Evolutionary conservation across 2,329 filamentous ascomycete genomes (phyloP), one percentile per base, ranked within the genome.

Genomic region (Fusarium udum): DNA sequence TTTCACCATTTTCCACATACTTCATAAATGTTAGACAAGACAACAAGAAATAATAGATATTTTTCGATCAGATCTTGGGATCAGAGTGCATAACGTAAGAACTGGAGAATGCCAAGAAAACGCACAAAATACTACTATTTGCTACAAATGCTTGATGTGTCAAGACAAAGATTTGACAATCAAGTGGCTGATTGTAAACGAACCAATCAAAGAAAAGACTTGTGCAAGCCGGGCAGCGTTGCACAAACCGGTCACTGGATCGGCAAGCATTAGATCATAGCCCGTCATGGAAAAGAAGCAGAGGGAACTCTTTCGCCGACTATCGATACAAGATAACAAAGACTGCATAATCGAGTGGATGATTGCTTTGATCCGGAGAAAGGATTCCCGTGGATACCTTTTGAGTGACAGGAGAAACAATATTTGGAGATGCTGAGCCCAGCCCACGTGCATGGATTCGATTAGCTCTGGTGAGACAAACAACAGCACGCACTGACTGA

Each of bases 201-300:
- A 43, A 9, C 71, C 71, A 74, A 74, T 74, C 37, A 68, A 15
- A 46, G 7, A 32, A 28, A 9, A 14, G 7, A n/a, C 12, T 40
- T 56, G 39, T 66, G 45, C 53, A 62, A 61, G 40, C 42, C 32
- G 26, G 58, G 5, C 34, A 46, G 36, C 12, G 63, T 61, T 72
- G 55, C 64, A 72, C 68, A 69, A 67, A 40, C 71, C 71, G 62
- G 71, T 73, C 71, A 73, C 71, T 73, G 71, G 71, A 74, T 73
- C 71, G 71, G 71, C 67, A 72, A 55, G 32, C 49, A 74, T 71
- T 73, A 73, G 71, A 71, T 73, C 71, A 73, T 74, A 62, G 20
- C 18, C 71, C 62, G 71, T 68, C 71, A 73, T 74, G 42, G 57
- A 67, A 71, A 20, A 52, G 69, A 73, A 70, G 18, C 39, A 69